Evolutionary conservation across 116 monocot genomes (phyloP).

Genomic region (Zostera marina): DNA sequence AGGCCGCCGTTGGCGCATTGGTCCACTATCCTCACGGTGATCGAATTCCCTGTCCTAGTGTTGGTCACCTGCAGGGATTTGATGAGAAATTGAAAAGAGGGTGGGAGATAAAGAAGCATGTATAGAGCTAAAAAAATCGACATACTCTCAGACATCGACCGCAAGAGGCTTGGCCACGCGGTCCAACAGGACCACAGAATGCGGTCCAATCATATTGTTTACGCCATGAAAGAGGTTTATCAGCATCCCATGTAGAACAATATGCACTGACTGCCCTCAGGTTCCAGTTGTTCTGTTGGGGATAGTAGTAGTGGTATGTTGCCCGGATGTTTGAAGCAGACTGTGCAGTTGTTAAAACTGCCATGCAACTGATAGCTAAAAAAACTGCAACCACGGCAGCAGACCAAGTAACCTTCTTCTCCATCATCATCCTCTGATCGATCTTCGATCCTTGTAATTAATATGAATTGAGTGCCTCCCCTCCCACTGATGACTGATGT

Average conservation of each 20-base stretch:
- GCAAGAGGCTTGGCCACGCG: slow-evolving; percentile 39
- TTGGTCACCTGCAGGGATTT: slow-evolving; percentile 27
- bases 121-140: neutral
- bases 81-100: neutral
- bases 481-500: too few relatives aligned
- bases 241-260: slow-evolving; percentile 70
- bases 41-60: slow-evolving; percentile 24
- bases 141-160: slow-evolving; percentile 47
- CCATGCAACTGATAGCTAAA: slow-evolving; percentile 4
- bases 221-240: slow-evolving; percentile 43
- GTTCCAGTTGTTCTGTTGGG: slow-evolving; percentile 45
- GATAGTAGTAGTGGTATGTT: slow-evolving; percentile 47
- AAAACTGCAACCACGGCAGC: neutral
- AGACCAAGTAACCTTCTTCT: neutral
- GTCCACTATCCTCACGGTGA: slow-evolving; percentile 49
- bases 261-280: slow-evolving; percentile 26
- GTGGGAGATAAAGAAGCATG: too few relatives aligned
- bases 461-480: too few relatives aligned
- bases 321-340: slow-evolving; percentile 32
- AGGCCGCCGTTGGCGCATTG: slow-evolving; percentile 53
- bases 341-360: slow-evolving; percentile 15
- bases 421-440: slow-evolving; percentile 7
- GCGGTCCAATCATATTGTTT: slow-evolving; percentile 61
- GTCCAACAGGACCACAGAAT: slow-evolving; percentile 68
- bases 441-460: too few relatives aligned